Percentiles rank a stretch among this genome's conserved stretches.
phyloP scores from a whole-genome alignment of 176 grass and related monocot genomes.

The Phragmites australis region DNA sequence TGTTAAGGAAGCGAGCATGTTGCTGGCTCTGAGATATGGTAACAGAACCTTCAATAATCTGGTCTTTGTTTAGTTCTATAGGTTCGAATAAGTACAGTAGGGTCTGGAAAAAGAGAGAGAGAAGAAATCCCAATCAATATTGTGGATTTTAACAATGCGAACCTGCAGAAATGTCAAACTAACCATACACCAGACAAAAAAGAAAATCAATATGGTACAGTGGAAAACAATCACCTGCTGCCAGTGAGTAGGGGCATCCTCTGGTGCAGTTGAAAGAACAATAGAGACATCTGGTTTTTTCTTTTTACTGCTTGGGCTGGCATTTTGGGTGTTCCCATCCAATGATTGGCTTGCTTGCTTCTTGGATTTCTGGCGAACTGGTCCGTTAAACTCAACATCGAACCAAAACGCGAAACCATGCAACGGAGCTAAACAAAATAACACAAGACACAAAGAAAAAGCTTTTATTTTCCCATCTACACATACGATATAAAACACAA shows the following conservation, averaged over 20 bases:
- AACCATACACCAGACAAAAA: neutral
- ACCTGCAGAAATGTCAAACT: constrained; percentile 4
- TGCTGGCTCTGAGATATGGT: constrained; percentile 84
- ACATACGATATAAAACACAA: neutral
- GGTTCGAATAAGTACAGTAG: constrained; percentile 88
- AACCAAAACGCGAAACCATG: constrained; percentile 99
- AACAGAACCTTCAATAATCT: constrained; percentile 89
- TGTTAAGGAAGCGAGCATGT: constrained; percentile 84
- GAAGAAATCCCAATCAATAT: neutral
- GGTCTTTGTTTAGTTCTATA: constrained; percentile 83
- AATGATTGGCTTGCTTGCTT: constrained; percentile 45
- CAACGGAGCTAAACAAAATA: constrained; percentile 67
- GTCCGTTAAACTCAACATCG: constrained; percentile 89
- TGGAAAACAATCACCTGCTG: constrained; percentile 67
- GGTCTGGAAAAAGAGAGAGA: constrained; percentile 48
- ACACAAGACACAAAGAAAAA: constrained; percentile 21
- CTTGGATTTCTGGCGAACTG: constrained; percentile 53
- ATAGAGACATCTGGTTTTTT: constrained; percentile 68
- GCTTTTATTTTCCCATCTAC: constrained; percentile 10
- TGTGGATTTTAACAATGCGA: constrained; percentile 27
- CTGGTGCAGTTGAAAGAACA: constrained; percentile 92
- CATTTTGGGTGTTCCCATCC: constrained; percentile 42
- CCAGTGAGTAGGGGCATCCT: constrained; percentile 95
- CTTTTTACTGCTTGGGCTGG: constrained; percentile 54
- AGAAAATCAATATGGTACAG: neutral